Base-by-base conservation (phyloP, 2,329 filamentous ascomycete species). In the Colletotrichum spaethianum region DNA sequence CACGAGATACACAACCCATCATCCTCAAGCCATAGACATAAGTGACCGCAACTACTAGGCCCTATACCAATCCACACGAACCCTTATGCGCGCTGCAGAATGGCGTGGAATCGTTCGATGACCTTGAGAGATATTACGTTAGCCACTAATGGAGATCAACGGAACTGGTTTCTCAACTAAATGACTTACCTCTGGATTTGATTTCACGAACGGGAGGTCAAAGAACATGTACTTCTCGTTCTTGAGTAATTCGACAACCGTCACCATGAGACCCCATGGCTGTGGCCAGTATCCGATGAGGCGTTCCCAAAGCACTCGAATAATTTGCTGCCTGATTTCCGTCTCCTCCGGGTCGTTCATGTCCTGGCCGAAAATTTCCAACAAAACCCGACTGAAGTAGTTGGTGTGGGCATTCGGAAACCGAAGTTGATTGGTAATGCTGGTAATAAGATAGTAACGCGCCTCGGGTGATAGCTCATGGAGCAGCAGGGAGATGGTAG, bases 211-310 rank as follows among this genome's bases (percentile, higher is more conserved):
- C 33, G 94, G 93, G 75, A 98, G 87, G 62, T 96, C 94, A 86
- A 97, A 98, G 86, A 99, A 97, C 79, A 91, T 91, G 82, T 96
- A 97, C 79, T 92, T 94, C 65, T 93, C 92, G 80, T 97, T 98
- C 86, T 97, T 97, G 76, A 97, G 87, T 69, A 99, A 88, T 84
- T 98, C 96, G 74, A 96, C 85, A 73, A 97, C 89, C 44, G 95
- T 96, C 74, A 95, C 92, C 80, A 98, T 92, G 53, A 99, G 85
- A 16, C 97, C 97, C 96, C 96, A 98, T 23, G 97, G 96, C 80
- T 98, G 96, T 63, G 96, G 96, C 84, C 95, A 94, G 81, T 94
- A 94, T 28, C 94, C 93, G 72, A 97, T 90, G 57, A 98, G 86
- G 60, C 96, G 91, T 86, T 99, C 96, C 46, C 98, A 87, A 56